Base-by-base conservation (phyloP, 2,329 filamentous ascomycete species). In the Paraphoma sp. region DNA sequence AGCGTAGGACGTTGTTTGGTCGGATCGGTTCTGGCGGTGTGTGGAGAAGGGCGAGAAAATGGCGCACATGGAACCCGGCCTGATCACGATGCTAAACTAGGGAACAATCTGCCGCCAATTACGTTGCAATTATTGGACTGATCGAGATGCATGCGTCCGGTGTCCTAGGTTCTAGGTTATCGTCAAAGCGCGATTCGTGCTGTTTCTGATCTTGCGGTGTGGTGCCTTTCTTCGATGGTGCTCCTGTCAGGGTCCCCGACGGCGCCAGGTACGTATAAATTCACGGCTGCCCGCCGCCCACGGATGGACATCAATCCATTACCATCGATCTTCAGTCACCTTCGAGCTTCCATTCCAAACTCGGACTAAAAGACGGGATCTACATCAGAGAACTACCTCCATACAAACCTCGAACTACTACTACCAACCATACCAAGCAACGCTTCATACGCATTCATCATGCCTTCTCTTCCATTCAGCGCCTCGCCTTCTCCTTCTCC, bases 401-500 rank as follows among this genome's bases (percentile, higher is more conserved):
- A 61, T 62, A 65, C 62, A 68, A 71, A 57, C 58, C 60, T 47
- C 60, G 51, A 69, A 66, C 67, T 51, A 65, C 59, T 59, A 57
- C 56, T 45, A 51, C 53, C 49, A 51, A 31, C 54, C 55, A 48
- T 53, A 48, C 57, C 46, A 53, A 42, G 45, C 42, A 10, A 36
- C 33, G 14, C 33, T 14, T 36, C 33, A 14, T 36, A 57, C 53
- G 57, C 53, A 50, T 56, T 48, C 72, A 75, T 60, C 64, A 76
- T 76, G 74, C 74, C 74, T 71, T 59, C 65, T 69, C 70, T 75
- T 66, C 71, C 74, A 54, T 76, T 76, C 66, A 61, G 68, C 60
- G 57, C 57, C 44, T 56, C 49, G 17, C 49, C 72, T 62, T 63
- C 69, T 64, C 63, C 73, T 59, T 74, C 73, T 67, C 68, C 74